phyloP scores from a whole-genome alignment of 768 basidiomycete species.

The Lactarius akahatsu region DNA sequence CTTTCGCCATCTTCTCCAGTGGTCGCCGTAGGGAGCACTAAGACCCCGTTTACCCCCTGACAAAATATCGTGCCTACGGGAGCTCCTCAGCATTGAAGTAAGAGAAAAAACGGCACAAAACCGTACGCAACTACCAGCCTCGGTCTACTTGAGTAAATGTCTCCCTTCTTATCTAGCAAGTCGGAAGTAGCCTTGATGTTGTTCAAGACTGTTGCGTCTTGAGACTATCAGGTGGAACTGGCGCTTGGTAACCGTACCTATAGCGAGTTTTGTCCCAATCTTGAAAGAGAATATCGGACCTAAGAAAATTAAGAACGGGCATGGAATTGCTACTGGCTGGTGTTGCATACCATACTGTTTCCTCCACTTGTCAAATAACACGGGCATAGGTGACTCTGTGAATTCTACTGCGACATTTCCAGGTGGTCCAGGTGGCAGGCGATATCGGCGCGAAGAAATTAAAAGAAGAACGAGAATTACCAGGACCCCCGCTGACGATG shows the following conservation, averaged over 20 bases:
- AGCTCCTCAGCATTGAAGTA: neutral
- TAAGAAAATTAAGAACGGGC: neutral
- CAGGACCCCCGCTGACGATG: neutral
- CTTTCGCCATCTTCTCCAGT: conserved; percentile 24
- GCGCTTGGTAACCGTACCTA: neutral
- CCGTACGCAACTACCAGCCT: conserved; percentile 23
- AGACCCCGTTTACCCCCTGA: conserved; percentile 20
- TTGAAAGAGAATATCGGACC: conserved; percentile 25
- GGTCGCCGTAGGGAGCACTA: conserved; percentile 12
- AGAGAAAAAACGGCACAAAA: neutral
- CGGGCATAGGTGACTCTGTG: neutral
- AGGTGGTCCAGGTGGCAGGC: conserved; percentile 19
- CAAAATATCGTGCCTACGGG: conserved; percentile 24
- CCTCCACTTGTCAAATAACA: conserved; percentile 11
- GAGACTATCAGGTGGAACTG: neutral
- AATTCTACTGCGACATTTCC: conserved; percentile 12
- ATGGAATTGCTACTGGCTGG: neutral
- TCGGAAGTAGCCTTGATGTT: conserved; percentile 10
- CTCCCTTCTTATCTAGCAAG: conserved; percentile 25
- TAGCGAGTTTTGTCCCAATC: conserved; percentile 6
- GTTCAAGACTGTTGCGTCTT: conserved; percentile 17
- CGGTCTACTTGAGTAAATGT: conserved; percentile 27
- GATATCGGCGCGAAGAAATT: neutral
- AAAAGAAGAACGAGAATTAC: neutral
- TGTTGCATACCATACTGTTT: conserved; percentile 9